Evolutionary conservation across 2,329 filamentous ascomycete genomes (phyloP), one percentile per base, ranked within the genome.

Genomic region (Calonectria henricotiae): DNA sequence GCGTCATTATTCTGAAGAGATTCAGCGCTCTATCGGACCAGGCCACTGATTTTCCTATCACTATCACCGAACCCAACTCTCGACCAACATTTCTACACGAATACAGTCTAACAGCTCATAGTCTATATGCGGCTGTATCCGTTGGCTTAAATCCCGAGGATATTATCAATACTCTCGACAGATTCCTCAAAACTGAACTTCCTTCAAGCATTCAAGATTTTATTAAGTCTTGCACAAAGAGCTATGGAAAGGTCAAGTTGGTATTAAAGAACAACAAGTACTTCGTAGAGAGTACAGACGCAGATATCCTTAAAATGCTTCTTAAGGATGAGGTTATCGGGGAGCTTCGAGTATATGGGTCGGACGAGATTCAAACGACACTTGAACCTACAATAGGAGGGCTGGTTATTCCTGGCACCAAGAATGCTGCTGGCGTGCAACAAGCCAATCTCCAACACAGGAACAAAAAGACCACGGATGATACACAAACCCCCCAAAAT

Each of bases 211-310:
- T 97, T 70, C 88, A 90, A 68, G 84, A 89, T 12, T 97, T 94
- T 80, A 94, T 94, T 73, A 79, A 80, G 47, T 89, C 90, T 64
- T 94, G 93, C 68, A 95, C 93, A 12, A 91, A 92, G 70, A 94
- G 93, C 49, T 97, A 95, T 79, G 95, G 95, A 69, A 97, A 97
- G 81, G 94, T 97, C 49, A 94, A 96, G 80, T 88, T 98, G 62
- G 95, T 98, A 47, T 82, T 98, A 71, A 96, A 96, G 80, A 92
- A 96, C 79, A 97, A 94, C 72, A 91, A 92, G 71, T 97, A 95
- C 81, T 97, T 92, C 77, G 90, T 98, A 68, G 95, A 98, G 81
- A 97, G 92, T 77, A 90, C 92, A 25, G 94, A 97, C 80, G 90
- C 93, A 5, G 86, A 90, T 4, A 91, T 96, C 74, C 85, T 97